These are phyloP conservation scores for Spergularia marina DNA, from an alignment of 148 eudicot species.

Conservation along the genomic window DNA sequence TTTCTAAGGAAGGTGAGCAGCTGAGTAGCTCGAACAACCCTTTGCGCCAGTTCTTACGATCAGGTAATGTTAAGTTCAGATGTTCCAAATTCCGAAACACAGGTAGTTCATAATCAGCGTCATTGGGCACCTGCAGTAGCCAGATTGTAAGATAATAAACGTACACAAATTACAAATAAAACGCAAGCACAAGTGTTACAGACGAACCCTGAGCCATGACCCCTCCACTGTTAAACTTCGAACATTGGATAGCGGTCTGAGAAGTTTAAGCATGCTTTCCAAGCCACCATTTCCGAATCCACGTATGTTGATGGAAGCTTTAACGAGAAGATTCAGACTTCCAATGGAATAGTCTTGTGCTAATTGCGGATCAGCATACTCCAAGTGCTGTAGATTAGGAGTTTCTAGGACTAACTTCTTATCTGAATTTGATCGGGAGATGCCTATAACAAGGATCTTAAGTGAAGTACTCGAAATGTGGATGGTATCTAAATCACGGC, in stretches of 20 bases:
- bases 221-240: background rate
- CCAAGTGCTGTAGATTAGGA: constrained; percentile 14
- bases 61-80: background rate
- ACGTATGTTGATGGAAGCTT: background rate
- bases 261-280: background rate
- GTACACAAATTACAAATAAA: background rate
- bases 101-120: background rate
- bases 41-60: background rate
- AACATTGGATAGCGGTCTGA: constrained; percentile 24
- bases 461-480: constrained; percentile 6
- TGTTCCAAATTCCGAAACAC: constrained; percentile 9
- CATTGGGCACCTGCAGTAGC: background rate
- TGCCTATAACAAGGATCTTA: background rate
- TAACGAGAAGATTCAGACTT: constrained; percentile 6
- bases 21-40: background rate
- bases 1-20: background rate
- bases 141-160: background rate
- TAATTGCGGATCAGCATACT: background rate
- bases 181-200: background rate
- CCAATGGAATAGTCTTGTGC: background rate
- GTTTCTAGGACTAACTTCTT: constrained; percentile 9
- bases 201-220: background rate
- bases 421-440: background rate
- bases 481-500: background rate
- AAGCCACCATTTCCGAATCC: accelerated